Base-by-base conservation (phyloP, 306 rosid genomes). In the Datisca glomerata region DNA sequence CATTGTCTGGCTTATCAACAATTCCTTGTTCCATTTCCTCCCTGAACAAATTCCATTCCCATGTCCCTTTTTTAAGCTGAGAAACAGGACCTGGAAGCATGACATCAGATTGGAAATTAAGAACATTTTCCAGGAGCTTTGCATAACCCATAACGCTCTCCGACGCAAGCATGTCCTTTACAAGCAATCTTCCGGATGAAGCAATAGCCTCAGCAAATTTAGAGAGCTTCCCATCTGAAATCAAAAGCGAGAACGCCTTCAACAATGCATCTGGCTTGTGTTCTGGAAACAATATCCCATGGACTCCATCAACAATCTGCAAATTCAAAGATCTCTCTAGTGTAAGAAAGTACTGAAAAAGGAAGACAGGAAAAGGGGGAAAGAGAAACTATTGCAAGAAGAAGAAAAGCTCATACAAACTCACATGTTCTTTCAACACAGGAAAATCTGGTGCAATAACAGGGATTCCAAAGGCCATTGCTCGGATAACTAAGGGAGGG, bases 381-480 rank as follows among this genome's bases (percentile, higher is more conserved):
- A 38, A 24, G 18, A 18, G 12, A 39, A 19, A 53, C 21, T 12
- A 24, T 16, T 7, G 4, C 2, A 53, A 14, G 15, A n/a, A 23
- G 23, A 36, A 6, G 23, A 68, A 45, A 32, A 65, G 53, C 45
- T 56, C 45, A 49, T 51, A 40, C 37, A 47, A 70, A 77, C 95
- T 68, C 69, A 84, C 98, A 57, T 75, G 71, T 80, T 78, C 67
- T 60, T 61, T 66, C 50, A 91, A 61, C 61, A 71, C 59, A 15
- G 81, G 83, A 58, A 66, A 66, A 80, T 91, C 92, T 55, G 93
- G 96, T 51, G 55, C 75, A 59, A 91, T 42, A 50, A 91, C 50
- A 16, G 96, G 95, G 47, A 73, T 72, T 47, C 69, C 74, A 66
- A 80, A 80, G 54, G 93, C 53, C 98, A 91, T 84, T 50, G 98